Percentiles rank a stretch among this genome's conserved stretches.
These are phyloP conservation scores for Xylaria sp. DNA, from an alignment of 2,329 filamentous ascomycete species.

Conservation along the genomic window DNA sequence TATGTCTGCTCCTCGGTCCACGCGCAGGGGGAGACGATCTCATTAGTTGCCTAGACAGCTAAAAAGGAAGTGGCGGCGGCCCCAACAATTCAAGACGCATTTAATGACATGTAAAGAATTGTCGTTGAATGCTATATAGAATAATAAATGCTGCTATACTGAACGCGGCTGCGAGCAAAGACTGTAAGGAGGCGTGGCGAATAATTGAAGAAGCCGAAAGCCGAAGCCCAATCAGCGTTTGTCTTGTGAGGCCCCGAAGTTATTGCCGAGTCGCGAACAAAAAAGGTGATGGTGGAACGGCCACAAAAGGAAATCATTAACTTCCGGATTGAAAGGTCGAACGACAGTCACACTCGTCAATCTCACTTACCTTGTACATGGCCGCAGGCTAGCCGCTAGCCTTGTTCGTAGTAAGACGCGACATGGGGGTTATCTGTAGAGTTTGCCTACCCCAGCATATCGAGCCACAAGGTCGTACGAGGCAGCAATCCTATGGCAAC, in stretches of 20 bases:
- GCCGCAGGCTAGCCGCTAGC: background rate
- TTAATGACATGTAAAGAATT: background rate
- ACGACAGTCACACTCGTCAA: background rate
- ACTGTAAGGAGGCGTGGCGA: background rate
- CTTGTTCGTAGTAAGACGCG: background rate
- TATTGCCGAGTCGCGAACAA: background rate
- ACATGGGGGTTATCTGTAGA: background rate
- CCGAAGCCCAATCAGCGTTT: constrained; percentile 11
- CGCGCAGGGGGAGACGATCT: background rate
- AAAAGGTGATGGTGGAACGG: background rate
- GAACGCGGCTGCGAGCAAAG: background rate
- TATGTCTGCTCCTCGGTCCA: background rate
- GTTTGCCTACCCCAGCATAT: background rate
- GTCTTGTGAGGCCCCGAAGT: background rate
- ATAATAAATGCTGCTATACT: background rate
- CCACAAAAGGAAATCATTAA: background rate
- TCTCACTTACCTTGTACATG: background rate
- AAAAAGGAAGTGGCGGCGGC: background rate
- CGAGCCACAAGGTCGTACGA: constrained; percentile 15
- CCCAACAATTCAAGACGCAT: background rate
- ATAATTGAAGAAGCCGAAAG: constrained; percentile 17
- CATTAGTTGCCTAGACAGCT: background rate
- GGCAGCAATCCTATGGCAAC: background rate
- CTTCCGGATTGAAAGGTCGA: background rate
- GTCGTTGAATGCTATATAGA: background rate